Conservation (phyloP, 306 rosid genomes). For the Inga leiocalycina region DNA sequence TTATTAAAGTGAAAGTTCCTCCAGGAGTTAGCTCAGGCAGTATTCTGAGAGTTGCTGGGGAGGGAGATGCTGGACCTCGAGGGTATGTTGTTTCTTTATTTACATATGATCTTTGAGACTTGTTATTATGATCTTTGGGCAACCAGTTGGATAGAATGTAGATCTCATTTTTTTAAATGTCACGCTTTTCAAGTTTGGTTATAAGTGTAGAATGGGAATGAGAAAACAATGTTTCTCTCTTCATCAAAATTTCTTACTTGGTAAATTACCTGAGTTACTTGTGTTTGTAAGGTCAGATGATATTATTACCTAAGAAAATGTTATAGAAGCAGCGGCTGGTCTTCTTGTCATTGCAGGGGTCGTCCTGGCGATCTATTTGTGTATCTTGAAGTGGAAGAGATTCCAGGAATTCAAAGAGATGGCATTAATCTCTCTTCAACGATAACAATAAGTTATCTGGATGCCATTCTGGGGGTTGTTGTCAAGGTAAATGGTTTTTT, state of each 20-base stretch:
- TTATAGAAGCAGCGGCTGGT: constrained; percentile 34
- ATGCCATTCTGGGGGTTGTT: constrained; percentile 85
- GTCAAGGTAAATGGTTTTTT: constrained; percentile 56
- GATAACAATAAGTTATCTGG: constrained; percentile 72
- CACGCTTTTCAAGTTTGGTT: not conserved
- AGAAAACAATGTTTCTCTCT: not conserved
- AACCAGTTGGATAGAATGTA: not conserved
- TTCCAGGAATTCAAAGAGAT: constrained; percentile 90
- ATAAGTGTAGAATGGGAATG: not conserved
- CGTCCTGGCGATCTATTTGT: constrained; percentile 95
- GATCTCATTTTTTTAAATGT: not conserved
- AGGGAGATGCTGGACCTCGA: constrained; percentile 92
- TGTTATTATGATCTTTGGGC: not conserved
- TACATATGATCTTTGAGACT: not conserved
- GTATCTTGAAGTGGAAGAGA: constrained; percentile 81
- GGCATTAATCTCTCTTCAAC: constrained; percentile 83
- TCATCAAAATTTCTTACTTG: constrained; percentile 13
- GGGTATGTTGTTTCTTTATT: constrained; percentile 64
- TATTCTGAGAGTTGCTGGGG: constrained; percentile 89
- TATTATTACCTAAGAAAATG: constrained; percentile 21
- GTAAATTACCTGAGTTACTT: not conserved
- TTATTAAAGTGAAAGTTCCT: constrained; percentile 92
- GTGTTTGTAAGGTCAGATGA: constrained; percentile 17
- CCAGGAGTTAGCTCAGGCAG: constrained; percentile 93
- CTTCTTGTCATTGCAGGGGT: constrained; percentile 65